Evolutionary conservation across 192 early-diverging fungal genomes (phyloP), one percentile per base, ranked within the genome.

Genomic region (Coemansia sp.): DNA sequence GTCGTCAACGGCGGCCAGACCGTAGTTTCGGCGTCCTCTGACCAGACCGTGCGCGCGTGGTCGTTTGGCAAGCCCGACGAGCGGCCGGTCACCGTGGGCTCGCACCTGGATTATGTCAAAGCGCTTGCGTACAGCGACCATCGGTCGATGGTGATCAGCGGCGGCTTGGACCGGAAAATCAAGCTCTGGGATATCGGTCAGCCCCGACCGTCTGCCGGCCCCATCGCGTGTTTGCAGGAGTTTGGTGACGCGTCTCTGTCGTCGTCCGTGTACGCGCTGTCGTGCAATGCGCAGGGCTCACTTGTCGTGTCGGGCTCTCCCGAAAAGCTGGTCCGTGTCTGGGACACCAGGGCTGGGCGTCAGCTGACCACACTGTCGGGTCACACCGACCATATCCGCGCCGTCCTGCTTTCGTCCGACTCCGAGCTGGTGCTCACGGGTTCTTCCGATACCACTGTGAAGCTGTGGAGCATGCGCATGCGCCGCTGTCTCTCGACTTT

Each of bases 301-400:
- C 69, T 96, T 45, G 75, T 99, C 15, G 95, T 90, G 8, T 91
- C 93, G 45, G 97, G 96, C 17, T 95, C 95, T 12, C 95, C 97
- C 1, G 97, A 99, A 60, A 98, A 94, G 79, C 79, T 93, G 59
- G 87, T 99, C 37, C 86, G 93, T 48, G 81, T 97, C 5, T 99
- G 94, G 94, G 97, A 99, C 76, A 88, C 93, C 63, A 76, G 93
- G 7, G 81, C 88, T 2, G 88, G 87, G 20, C 87, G 90, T 64
- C 84, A 88, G 66, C 86, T 93, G 43, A 89, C 90, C 14, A 90
- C 90, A 68, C 86, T 99, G 52, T 83, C 89, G 7, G 97, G 97
- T 5, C 97, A 99, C 65, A 95, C 94, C n/a, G 97, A 99, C 73
- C 94, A 95, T 69, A 93, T 99, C 32, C 91, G 97, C 51, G 88